Evolutionary conservation across 2,329 filamentous ascomycete species (phyloP).

Genomic region (Diaporthe sp.): DNA sequence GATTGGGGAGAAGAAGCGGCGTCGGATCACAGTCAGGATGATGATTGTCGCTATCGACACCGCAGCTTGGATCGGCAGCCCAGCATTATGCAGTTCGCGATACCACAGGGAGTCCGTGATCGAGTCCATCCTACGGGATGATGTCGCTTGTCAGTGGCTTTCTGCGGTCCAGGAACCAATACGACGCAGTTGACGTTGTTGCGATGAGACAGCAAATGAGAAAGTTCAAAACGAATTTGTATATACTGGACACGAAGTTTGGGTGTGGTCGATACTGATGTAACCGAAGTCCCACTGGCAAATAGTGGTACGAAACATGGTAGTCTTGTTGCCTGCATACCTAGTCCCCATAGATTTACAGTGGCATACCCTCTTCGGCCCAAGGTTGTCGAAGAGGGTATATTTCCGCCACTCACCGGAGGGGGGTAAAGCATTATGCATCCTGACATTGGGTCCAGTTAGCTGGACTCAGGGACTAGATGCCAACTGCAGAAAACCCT

Average conservation of each 20-base stretch:
- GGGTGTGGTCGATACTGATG: neutral
- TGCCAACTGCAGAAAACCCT: neutral
- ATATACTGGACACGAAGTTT: neutral
- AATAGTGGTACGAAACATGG: neutral
- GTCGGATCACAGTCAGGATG: constrained; percentile 25
- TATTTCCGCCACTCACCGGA: neutral
- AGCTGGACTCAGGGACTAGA: neutral
- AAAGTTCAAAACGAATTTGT: neutral
- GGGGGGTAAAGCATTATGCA: neutral
- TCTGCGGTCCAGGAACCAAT: neutral
- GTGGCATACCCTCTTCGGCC: neutral
- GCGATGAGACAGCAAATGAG: neutral
- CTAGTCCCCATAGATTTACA: neutral
- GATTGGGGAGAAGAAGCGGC: constrained; percentile 55
- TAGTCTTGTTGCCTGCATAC: neutral
- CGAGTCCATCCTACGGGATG: neutral
- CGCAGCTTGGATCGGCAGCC: neutral
- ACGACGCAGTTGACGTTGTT: neutral
- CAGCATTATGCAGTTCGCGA: neutral
- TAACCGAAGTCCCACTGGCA: neutral
- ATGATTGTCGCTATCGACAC: neutral
- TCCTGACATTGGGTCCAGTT: neutral
- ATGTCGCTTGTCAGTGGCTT: neutral
- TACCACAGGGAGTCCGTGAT: neutral
- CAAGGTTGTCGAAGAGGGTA: neutral